These are phyloP conservation scores for Oxalis stricta DNA, from an alignment of 441 rosid genomes.

Conservation along the genomic window DNA sequence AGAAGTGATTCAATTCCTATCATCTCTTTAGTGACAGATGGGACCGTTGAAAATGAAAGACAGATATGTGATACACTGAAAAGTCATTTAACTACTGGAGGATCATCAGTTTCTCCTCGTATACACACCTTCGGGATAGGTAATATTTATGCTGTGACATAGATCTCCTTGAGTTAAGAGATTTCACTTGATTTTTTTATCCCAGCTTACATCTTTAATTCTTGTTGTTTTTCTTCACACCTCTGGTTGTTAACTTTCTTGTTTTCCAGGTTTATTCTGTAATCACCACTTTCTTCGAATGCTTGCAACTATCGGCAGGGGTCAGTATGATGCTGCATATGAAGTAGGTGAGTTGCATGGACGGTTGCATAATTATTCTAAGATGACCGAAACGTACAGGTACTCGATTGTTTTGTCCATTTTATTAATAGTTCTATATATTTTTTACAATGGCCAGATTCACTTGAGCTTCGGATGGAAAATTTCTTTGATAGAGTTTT, in stretches of 20 bases:
- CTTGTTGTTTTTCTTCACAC: neutral
- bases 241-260: too few relatives aligned
- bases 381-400: neutral
- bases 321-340: constrained; percentile 56
- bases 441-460: constrained; percentile 33
- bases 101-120: constrained; percentile 43
- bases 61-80: constrained; percentile 53
- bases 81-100: constrained; percentile 34
- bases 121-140: constrained; percentile 88
- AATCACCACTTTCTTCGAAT: constrained; percentile 81
- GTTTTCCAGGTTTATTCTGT: constrained; percentile 63
- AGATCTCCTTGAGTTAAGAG: neutral
- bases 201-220: neutral
- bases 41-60: constrained; percentile 72
- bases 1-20: constrained; percentile 44
- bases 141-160: constrained; percentile 14
- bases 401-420: neutral
- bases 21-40: constrained; percentile 65
- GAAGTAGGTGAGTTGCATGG: constrained; percentile 56
- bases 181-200: too few relatives aligned
- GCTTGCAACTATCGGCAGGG: constrained; percentile 65
- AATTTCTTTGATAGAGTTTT: constrained; percentile 40
- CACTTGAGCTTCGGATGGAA: constrained; percentile 40
- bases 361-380: neutral
- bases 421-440: constrained; percentile 2